phyloP scores from a whole-genome alignment of 129 eudicot species.

The Gnaphalium uliginosum region DNA sequence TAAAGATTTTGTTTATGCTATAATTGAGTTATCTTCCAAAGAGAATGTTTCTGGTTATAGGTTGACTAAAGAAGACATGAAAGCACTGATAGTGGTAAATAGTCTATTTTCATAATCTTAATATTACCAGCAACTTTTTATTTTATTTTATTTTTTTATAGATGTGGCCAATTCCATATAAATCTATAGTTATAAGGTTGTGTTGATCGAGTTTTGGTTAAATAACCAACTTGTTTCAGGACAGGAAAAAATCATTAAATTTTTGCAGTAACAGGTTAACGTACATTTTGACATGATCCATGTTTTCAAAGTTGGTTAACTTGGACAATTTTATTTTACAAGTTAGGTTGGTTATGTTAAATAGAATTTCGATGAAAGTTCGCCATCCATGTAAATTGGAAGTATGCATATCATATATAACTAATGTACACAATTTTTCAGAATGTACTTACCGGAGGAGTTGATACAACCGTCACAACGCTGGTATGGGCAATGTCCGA shows the following conservation, averaged over 20 bases:
- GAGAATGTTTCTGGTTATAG: neutral
- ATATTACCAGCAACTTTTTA: too few species aligned
- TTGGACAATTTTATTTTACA: too few species aligned
- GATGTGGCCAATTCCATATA: neutral
- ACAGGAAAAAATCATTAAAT: too few species aligned
- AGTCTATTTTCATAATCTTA: neutral
- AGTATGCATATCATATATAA: neutral
- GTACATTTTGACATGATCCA: too few species aligned
- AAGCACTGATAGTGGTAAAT: neutral
- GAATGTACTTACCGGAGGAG: neutral
- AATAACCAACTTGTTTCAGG: too few species aligned
- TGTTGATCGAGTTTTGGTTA: too few species aligned
- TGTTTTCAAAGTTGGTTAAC: too few species aligned
- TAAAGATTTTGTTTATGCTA: neutral
- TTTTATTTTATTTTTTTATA: neutral
- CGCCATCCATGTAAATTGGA: neutral
- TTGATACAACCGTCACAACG: neutral
- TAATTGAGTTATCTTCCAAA: neutral
- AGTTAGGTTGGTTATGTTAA: neutral
- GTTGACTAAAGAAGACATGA: neutral
- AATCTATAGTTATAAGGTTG: too few species aligned
- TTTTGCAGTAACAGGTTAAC: too few species aligned
- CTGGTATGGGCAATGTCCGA: conserved; percentile 5
- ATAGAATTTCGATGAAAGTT: too few species aligned
- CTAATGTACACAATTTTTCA: neutral